phyloP scores from a whole-genome alignment of 768 basidiomycete genomes.

The Obba rivulosa region DNA sequence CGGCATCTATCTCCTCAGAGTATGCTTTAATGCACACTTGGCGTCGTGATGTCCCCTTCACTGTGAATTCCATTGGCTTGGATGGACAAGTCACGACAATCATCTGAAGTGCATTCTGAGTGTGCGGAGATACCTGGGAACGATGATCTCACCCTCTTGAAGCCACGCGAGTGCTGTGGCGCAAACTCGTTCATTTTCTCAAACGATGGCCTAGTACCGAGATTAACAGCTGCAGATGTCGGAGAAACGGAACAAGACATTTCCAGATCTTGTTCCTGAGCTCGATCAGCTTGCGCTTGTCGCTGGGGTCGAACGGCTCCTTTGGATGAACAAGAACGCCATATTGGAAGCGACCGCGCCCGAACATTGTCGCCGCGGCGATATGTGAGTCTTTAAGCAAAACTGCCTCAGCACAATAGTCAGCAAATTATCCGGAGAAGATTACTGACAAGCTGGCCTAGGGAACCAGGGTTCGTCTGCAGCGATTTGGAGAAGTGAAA shows the following conservation, averaged over 20 bases:
- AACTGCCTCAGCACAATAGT: slow-evolving; percentile 25
- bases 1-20: slow-evolving; percentile 33
- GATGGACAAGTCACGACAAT: slow-evolving; percentile 25
- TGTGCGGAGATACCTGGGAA: neutral
- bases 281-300: slow-evolving; percentile 22
- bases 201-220: slow-evolving; percentile 20
- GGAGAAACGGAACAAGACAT: neutral
- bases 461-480: no score
- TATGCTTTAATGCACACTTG: slow-evolving; percentile 27
- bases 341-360: slow-evolving; percentile 33
- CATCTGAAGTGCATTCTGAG: slow-evolving; percentile 19
- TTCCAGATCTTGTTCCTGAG: slow-evolving; percentile 35
- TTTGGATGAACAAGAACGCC: slow-evolving; percentile 36
- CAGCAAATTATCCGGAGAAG: no score
- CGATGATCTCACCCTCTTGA: slow-evolving; percentile 35
- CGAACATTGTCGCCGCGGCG: slow-evolving; percentile 32
- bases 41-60: slow-evolving; percentile 28
- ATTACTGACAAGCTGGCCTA: no score
- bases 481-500: no score
- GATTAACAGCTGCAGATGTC: neutral
- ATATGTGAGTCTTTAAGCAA: slow-evolving; percentile 30
- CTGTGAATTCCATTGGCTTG: slow-evolving; percentile 28
- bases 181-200: slow-evolving; percentile 36
- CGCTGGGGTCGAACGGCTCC: slow-evolving; percentile 27
- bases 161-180: slow-evolving; percentile 39